Evolutionary conservation across 1,284 basidiomycete genomes (phyloP), one percentile per base, ranked within the genome.

Genomic region (Xerocomus amazonicus): DNA sequence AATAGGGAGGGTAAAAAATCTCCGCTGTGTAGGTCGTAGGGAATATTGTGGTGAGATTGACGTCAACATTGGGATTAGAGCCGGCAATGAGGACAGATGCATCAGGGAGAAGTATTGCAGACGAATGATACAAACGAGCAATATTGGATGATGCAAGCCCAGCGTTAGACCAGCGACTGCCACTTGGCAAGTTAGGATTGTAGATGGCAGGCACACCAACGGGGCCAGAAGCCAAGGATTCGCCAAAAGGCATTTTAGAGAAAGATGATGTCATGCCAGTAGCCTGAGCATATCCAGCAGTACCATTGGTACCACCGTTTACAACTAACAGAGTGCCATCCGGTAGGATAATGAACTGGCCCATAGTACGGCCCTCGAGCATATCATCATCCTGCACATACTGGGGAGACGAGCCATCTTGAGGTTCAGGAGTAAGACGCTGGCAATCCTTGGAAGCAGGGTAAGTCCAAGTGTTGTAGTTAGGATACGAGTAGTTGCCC

Each of bases 31-130:
- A 97, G 38, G 87, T 85, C 6, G 94, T 97, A 9, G 90, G 87
- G 77, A 82, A 97, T 52, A 78, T 59, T 23, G 87, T 79, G 28
- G 74, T 71, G 9, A 73, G 51, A 59, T 89, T 87, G 56, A 84
- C 90, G 59, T 97, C 93, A 50, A 90, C 78, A 67, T 97, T 96
- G 35, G 94, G 94, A 71, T 97, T 97, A 23, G 90, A 93, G 10
- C 95, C 94, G 47, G 91, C 92, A 52, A 97, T 79, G 52, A 97
- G 70, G 42, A 97, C 84, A 3, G 89, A 90, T 0, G 79, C 90
- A 61, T 97, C 92, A 14, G 92, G 85, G 32, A 97, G 83, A 33
- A 97, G 80, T 16, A 96, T 76, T n/a, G 91, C 92, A 8, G 83
- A 83, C 3, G 90, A 93, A 70, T 96, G 92, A 72, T 96, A 95